Base-by-base conservation (phyloP, 1,284 basidiomycete genomes). In the Gomphus bonarii region DNA sequence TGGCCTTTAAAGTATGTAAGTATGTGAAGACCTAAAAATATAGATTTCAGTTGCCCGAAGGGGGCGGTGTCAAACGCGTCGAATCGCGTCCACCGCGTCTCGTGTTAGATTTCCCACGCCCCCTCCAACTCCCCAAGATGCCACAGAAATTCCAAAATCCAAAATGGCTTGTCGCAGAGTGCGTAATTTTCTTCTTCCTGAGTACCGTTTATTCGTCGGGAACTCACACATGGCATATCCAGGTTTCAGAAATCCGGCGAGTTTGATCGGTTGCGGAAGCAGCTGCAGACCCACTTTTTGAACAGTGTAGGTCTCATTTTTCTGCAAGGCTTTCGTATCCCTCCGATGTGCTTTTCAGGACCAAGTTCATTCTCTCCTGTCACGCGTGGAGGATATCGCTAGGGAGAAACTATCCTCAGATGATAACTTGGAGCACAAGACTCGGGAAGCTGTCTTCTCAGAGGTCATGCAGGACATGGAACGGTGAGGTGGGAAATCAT, bases 201-300 rank as follows among this genome's bases (percentile, higher is more conserved):
- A 6, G 22, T 36, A 12, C 38, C 8, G 5, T 33, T 33, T 18
- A 52, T 42, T 46, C 8, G 12, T 18, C 28, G 25, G 18, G 28
- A 18, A 12, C 62, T 64, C 55, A 25, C 44, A 35, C 33, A 48
- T 16, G 28, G 47, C 52, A 58, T 38, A 14, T 12, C 36, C 65
- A 88, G 85, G 63, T 88, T 87, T 73, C 88, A 88, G 68, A 84
- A 83, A 64, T 85, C 84, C 7, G 87, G 86, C 30, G 84, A 88
- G 70, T 88, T 87, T 63, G 85, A 88, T 63, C 79, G 82, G 40
- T 67, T 88, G 59, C 75, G 86, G 51, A 77, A 79, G 48, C 81
- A 88, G 64, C 70, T 89, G 20, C 67, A 88, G 55, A 64, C 74
- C 9, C 73, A 83, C 64, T 87, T 87, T 66, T 79, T 80, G 63